Evolutionary conservation across 202 grass and related monocot genomes (phyloP).

Genomic region (Dendrocalamus latiflorus): DNA sequence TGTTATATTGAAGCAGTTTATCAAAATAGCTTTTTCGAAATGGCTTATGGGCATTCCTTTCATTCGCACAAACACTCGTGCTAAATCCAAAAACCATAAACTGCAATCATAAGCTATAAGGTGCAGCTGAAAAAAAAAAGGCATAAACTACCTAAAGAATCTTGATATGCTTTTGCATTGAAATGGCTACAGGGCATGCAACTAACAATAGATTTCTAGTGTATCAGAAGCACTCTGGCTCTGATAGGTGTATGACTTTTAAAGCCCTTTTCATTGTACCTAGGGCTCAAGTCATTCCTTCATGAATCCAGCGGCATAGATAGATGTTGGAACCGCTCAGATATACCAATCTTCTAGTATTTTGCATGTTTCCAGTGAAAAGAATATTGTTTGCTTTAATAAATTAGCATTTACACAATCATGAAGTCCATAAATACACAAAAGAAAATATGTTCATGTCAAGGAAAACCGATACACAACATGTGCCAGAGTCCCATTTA

Average conservation of each 20-base stretch:
- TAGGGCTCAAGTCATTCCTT: no score
- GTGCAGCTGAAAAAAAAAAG: no score
- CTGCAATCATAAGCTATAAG: no score
- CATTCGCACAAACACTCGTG: no score
- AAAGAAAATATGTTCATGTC: neutral
- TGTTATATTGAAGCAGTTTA: no score
- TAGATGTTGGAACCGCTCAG: neutral
- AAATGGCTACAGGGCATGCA: neutral
- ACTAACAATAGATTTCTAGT: neutral
- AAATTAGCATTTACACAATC: neutral
- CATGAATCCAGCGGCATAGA: no score
- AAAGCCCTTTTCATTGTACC: neutral
- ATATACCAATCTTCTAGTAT: neutral
- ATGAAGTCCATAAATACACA: neutral
- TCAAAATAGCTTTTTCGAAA: no score
- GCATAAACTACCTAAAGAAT: neutral
- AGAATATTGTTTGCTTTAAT: neutral
- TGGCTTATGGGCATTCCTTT: no score
- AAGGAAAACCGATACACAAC: neutral
- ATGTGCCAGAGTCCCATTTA: neutral
- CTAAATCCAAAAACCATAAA: no score
- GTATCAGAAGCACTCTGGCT: neutral
- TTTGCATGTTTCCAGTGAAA: neutral
- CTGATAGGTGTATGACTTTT: neutral
- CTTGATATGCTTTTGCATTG: neutral